Conservation (phyloP, 1,139 yeast species). For the Saccharomycopsis crataegensis region DNA sequence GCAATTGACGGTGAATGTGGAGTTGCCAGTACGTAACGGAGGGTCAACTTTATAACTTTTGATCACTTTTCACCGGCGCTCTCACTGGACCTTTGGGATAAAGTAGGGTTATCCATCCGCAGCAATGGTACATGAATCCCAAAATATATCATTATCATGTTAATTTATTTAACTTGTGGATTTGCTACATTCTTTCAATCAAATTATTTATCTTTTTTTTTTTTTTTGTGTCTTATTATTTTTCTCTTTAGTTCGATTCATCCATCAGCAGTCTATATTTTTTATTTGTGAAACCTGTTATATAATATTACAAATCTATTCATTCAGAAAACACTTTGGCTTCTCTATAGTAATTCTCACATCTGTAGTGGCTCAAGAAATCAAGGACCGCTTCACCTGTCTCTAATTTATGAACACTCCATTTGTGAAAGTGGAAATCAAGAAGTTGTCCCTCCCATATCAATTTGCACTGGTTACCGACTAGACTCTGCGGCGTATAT, state of each 20-base stretch:
- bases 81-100: too few species aligned
- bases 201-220: too few species aligned
- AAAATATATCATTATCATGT: too few species aligned
- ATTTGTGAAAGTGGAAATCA: conserved; percentile 47
- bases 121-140: too few species aligned
- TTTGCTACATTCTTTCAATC: too few species aligned
- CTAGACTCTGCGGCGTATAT: conserved; percentile 28
- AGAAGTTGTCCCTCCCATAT: conserved; percentile 75
- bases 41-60: too few species aligned
- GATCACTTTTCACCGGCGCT: too few species aligned
- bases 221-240: neutral
- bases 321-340: neutral
- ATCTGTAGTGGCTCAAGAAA: conserved; percentile 41
- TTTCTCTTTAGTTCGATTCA: neutral
- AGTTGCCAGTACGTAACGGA: too few species aligned
- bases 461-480: conserved; percentile 42
- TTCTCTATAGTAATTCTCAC: conserved; percentile 51
- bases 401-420: conserved; percentile 48
- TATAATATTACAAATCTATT: neutral
- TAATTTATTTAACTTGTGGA: too few species aligned
- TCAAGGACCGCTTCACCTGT: conserved; percentile 50
- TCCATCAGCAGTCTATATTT: neutral
- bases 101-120: too few species aligned
- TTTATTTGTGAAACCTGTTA: neutral
- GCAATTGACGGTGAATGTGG: too few species aligned